Evolutionary conservation across 805 yeast species (phyloP), one percentile per base, ranked within the genome.

Genomic region (Saturnispora sanitii): DNA sequence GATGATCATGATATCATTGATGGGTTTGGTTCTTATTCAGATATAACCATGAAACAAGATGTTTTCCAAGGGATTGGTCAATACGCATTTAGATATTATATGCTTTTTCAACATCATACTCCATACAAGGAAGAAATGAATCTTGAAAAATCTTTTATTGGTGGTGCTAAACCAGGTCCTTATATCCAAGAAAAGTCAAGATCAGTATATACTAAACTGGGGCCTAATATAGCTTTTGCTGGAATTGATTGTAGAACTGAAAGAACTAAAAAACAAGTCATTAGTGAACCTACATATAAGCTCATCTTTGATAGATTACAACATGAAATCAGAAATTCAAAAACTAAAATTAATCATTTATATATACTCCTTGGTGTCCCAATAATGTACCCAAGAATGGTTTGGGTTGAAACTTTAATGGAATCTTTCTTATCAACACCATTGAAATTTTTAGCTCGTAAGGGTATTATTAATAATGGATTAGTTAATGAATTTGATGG

Each of bases 1-100:
- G 98, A 90, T 59, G 98, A 90, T 58, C 98, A 90, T 61, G 97
- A 92, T 58, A 84, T 90, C 39, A 88, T 92, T 49, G 98, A 90
- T 56, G 98, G 97, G 2, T 90, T 77, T 62, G 98, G 97, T 2
- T 83, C 95, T 0, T 90, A 90, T 58, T 67, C 70, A 37, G 82
- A 86, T 49, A 42, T 60, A 1, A 84, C 95, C 26, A 87, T 86
- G 95, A 51, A 52, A 3, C 73, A 77, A 30, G 77, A 75, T 1
- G 72, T 84, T 7, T 84, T 90, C 56, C 57, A 61, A 42, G 74
- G 79, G 11, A 71, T 90, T 25, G 97, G 97, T 8, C 70, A 71
- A 45, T 62, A 74, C 11, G 96, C 97, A 2, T 85, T 75, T 66
- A 78, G 78, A 54, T 88, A 82, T 61, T 90, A 92, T 60, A 72